Percentiles rank a stretch among this genome's conserved stretches.
phyloP scores from a whole-genome alignment of 805 yeast genomes.

The Maudiozyma pseudohumilis region DNA sequence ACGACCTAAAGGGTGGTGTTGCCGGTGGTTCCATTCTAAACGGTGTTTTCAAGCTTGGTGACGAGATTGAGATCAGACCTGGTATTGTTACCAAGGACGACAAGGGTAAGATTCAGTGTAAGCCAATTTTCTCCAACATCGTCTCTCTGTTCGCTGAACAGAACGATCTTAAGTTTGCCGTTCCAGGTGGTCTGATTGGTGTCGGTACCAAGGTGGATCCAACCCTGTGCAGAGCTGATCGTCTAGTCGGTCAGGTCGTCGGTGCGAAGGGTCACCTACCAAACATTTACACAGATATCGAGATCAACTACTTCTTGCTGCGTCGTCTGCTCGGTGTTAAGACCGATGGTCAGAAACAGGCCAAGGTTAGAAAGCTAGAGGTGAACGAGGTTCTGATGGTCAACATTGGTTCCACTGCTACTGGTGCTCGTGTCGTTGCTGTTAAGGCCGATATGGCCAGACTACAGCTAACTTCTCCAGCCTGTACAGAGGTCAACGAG shows the following conservation, averaged over 20 bases:
- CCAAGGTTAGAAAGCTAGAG: conserved; percentile 90
- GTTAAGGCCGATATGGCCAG: conserved; percentile 99
- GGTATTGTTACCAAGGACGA: conserved; percentile 97
- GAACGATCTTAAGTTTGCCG: conserved; percentile 95
- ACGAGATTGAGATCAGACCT: conserved; percentile 97
- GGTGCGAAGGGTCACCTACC: conserved; percentile 97
- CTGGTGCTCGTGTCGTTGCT: conserved; percentile 97
- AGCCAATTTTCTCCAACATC: conserved; percentile 89
- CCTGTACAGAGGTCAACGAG: conserved; percentile 96
- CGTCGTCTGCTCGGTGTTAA: conserved; percentile 97
- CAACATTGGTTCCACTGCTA: conserved; percentile 97
- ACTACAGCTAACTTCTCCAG: conserved; percentile 91
- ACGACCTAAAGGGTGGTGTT: conserved; percentile 97
- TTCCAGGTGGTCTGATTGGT: conserved; percentile 99
- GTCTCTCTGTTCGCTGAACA: conserved; percentile 95
- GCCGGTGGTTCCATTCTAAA: conserved; percentile 98
- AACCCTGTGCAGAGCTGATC: conserved; percentile 97
- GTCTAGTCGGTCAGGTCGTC: conserved; percentile 97
- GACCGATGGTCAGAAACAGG: conserved; percentile 94
- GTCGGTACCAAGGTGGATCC: conserved; percentile 99
- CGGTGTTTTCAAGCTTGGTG: conserved; percentile 96
- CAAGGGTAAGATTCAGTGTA: conserved; percentile 79
- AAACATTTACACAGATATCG: conserved; percentile 92
- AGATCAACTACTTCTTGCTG: conserved; percentile 90
- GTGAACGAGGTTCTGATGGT: conserved; percentile 97